Evolutionary conservation across 768 basidiomycete genomes (phyloP).

Genomic region (Butyriboletus loyo): DNA sequence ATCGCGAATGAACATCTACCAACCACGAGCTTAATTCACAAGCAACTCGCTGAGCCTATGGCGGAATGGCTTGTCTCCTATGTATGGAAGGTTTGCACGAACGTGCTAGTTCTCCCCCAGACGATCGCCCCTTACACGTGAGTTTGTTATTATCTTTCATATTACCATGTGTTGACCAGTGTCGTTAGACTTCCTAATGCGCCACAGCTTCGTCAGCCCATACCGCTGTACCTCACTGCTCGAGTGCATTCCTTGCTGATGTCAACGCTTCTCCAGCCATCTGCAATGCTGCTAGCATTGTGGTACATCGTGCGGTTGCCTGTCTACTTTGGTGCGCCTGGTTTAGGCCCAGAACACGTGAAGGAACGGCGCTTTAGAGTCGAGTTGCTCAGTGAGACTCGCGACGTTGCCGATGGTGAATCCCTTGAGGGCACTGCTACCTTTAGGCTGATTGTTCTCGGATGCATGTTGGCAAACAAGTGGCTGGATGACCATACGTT

Average conservation of each 20-base stretch:
- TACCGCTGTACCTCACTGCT: slow-evolving; percentile 44
- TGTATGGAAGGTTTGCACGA: slow-evolving; percentile 80
- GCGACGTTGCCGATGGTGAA: slow-evolving; percentile 41
- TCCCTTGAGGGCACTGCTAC: slow-evolving; percentile 56
- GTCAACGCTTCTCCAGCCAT: slow-evolving; percentile 79
- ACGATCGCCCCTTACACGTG: slow-evolving; percentile 55
- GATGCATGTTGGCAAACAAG: slow-evolving; percentile 85
- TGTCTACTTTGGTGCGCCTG: slow-evolving; percentile 55
- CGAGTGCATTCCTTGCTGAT: slow-evolving; percentile 71
- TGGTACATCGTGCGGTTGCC: slow-evolving; percentile 84
- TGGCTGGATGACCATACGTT: slow-evolving; percentile 89
- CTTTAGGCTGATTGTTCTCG: slow-evolving; percentile 73
- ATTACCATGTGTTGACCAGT: slow-evolving; percentile 8
- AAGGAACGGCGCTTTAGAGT: slow-evolving; percentile 65
- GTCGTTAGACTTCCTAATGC: slow-evolving; percentile 27
- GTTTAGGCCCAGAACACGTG: slow-evolving; percentile 47
- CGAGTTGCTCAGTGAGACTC: slow-evolving; percentile 55
- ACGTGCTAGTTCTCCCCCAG: slow-evolving; percentile 58
- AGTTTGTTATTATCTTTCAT: slow-evolving; percentile 26
- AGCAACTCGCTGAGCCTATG: slow-evolving; percentile 71
- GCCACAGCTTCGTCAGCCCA: slow-evolving; percentile 37
- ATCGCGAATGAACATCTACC: slow-evolving; percentile 37
- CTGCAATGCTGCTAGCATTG: slow-evolving; percentile 70
- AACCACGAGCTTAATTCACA: slow-evolving; percentile 54
- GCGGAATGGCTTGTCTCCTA: slow-evolving; percentile 78